These are phyloP conservation scores for Neocucurbitaria cava DNA, from an alignment of 2,329 filamentous ascomycete species.

Conservation along the genomic window DNA sequence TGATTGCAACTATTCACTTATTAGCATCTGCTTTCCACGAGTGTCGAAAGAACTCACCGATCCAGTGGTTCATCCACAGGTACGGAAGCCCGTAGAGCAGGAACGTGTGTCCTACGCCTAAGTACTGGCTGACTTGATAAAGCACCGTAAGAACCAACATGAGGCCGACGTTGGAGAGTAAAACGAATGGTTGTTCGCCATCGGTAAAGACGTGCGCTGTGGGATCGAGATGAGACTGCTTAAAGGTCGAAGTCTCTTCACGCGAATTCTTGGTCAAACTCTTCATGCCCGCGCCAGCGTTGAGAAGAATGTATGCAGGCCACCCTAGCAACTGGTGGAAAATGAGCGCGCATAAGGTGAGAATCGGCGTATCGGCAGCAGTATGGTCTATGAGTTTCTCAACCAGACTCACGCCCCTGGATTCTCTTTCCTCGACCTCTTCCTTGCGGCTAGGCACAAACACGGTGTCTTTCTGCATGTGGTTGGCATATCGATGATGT, in stretches of 20 bases:
- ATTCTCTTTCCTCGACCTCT: constrained; percentile 6
- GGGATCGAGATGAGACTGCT: constrained; percentile 31
- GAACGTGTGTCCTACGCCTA: constrained; percentile 65
- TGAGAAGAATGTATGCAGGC: constrained; percentile 69
- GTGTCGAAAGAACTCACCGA: constrained; percentile 40
- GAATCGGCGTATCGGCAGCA: constrained; percentile 67
- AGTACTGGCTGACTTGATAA: constrained; percentile 59
- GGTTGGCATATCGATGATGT: constrained; percentile 72
- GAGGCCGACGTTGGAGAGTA: constrained; percentile 26
- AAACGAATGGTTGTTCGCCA: constrained; percentile 24
- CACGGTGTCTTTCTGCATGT: constrained; percentile 69
- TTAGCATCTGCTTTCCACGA: constrained; percentile 2
- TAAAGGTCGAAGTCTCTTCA: constrained; percentile 10
- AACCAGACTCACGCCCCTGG: constrained; percentile 9
- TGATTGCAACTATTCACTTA: constrained; percentile 65
- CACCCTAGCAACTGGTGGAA: constrained; percentile 70
- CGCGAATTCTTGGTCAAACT: constrained; percentile 16
- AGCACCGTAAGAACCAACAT: constrained; percentile 49
- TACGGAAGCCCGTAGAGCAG: constrained; percentile 70
- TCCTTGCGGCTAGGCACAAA: constrained; percentile 44
- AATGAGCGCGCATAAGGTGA: constrained; percentile 62
- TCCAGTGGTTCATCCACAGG: constrained; percentile 75
- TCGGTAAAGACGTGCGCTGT: constrained; percentile 24
- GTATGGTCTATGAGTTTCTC: constrained; percentile 45
- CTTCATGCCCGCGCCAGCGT: constrained; percentile 46